Evolutionary conservation across 768 basidiomycete genomes (phyloP), one percentile per base, ranked within the genome.

Genomic region (Tricholomella constricta): DNA sequence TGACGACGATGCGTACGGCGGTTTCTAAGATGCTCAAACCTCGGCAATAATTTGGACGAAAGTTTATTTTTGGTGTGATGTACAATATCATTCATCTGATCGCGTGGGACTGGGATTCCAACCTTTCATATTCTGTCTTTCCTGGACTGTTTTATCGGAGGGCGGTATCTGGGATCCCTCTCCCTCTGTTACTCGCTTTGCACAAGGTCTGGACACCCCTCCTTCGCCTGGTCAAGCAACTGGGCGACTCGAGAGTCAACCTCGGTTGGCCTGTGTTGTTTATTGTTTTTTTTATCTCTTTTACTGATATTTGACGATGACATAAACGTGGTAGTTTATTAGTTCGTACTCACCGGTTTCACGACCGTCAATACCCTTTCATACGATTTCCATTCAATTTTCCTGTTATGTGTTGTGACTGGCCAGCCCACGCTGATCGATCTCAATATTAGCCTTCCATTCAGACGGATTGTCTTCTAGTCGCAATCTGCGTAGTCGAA

Each of bases 1-100:
- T 37, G 60, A 55, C 29, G 51, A 50, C 10, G 62, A 63, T 36
- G 62, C 60, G 1, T 63, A 63, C 52, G 62, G 60, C 12, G 62
- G 62, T 7, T 52, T 63, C 35, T 34, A 68, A 65, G 29, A 8
- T 4, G 40, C 25, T 45, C 31, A 32, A 32, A 32, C 31, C 2
- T 17, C 36, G 23, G 26, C 20, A 22, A 25, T 20, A 29, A 36
- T 40, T 17, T 41, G 19, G 32, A 48, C n/a, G 14, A 20, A 52
- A 35, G 51, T 35, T 29, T 25, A 40, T 38, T 25, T 22, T 45
- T 27, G 41, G 41, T 52, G 54, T 27, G 41, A 35, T 52, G 54
- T 55, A 52, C 15, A 32, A 54, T 47, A 46, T 41, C 32, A 27
- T 36, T 53, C 22, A 2, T 37, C 26, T 26, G 36, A 2, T 48